These are phyloP conservation scores for Yarrowia keelungensis DNA, from an alignment of 805 yeast genomes.

Conservation along the genomic window DNA sequence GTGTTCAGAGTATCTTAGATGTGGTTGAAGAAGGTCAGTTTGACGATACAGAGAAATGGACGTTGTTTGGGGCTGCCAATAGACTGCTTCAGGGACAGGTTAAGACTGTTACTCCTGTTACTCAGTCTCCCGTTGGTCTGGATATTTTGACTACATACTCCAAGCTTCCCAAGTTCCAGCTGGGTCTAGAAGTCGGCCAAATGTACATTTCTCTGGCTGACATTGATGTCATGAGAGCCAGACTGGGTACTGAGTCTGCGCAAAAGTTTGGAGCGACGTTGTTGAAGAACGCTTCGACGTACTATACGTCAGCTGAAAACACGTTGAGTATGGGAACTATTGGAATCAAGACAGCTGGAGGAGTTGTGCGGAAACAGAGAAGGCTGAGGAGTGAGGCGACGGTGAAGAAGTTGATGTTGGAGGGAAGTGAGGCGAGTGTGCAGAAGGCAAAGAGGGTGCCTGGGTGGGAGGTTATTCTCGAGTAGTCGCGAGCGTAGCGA, in stretches of 20 bases:
- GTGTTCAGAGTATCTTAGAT: constrained; percentile 6
- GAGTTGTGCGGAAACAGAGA: constrained; percentile 20
- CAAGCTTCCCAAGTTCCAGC: constrained; percentile 7
- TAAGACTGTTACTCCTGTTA: neutral
- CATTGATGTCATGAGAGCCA: constrained; percentile 10
- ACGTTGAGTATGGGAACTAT: constrained; percentile 16
- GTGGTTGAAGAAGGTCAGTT: neutral
- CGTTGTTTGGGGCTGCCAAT: constrained; percentile 14
- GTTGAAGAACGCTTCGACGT: constrained; percentile 16
- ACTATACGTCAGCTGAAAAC: constrained; percentile 22
- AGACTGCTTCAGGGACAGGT: neutral
- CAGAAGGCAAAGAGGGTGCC: constrained; percentile 16
- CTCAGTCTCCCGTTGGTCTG: constrained; percentile 13
- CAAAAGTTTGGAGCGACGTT: constrained; percentile 4
- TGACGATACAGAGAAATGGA: neutral
- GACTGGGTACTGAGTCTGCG: constrained; percentile 4
- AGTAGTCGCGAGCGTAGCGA: neutral
- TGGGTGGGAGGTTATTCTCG: constrained; percentile 33
- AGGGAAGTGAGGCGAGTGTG: constrained; percentile 6
- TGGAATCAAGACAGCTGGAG: constrained; percentile 28
- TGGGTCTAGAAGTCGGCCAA: constrained; percentile 21
- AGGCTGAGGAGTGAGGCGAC: constrained; percentile 41
- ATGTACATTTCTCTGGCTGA: constrained; percentile 24
- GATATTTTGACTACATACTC: constrained; percentile 8
- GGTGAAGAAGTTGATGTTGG: constrained; percentile 37